Evolutionary conservation across 164 flowering plant species (phyloP), one percentile per base, ranked within the genome.

Genomic region (Magnolia kwangsiensis): DNA sequence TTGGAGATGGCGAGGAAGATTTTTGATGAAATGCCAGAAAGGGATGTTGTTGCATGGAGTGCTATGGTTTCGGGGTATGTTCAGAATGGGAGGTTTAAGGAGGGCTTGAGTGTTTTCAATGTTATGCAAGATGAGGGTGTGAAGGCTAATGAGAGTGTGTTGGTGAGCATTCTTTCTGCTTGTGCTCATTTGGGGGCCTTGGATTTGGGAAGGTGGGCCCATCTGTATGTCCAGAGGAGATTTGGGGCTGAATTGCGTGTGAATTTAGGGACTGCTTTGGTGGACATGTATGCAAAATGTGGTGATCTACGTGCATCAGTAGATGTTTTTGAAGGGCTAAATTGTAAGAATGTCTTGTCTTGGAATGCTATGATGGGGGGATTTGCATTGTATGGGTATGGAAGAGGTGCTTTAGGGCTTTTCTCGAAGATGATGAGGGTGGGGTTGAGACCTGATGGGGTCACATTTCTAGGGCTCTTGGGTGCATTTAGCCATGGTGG

Each of bases 281-380:
- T 91, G 69, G 92, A 88, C 81, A 86, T 86, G 88, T 91, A 91
- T 75, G 80, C 92, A 16, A 87, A 90, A 80, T 88, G 90, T 80
- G 90, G 90, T 21, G 63, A 13, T 21, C 21, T 77, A 27, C 20
- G 37, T 75, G 71, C 50, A 21, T 65, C 71, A 16, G 7, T 67
- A 10, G 21, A 16, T 20, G 21, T 75, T 65, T 75, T 75, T 9
- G 20, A 66, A n/a, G 77, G 49, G 1, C 50, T 75, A 18, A 9
- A 11, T 13, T 3, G 50, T 23, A 75, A 49, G 51, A 67, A 50
- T 4, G 31, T 75, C 23, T 51, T 65, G 37, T 20, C 77, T 13
- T 75, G 77, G 77, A 75, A 75, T 50, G 77, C 63, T 16, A 31
- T 58, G 64, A 50, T 69, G 64, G 69, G 55, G 13, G 73, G 72